These are phyloP conservation scores for Aspergillus floridensis DNA, from an alignment of 2,329 filamentous ascomycete species.

Conservation along the genomic window DNA sequence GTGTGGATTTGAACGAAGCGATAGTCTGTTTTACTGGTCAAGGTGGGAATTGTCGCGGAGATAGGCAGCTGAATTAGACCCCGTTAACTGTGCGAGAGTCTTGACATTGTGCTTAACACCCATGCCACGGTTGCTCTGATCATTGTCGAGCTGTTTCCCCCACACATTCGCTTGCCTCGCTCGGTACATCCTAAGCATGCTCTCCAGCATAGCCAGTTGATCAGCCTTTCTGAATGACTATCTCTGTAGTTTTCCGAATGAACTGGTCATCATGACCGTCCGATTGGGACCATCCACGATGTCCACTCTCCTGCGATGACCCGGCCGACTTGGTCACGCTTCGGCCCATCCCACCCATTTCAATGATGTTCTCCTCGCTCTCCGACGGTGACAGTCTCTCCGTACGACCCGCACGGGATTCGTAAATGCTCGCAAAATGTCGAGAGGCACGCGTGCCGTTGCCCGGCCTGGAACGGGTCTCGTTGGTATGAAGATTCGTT, in stretches of 20 bases:
- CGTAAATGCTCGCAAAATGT: neutral
- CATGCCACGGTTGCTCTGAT: too few relatives aligned
- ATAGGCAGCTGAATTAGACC: too few relatives aligned
- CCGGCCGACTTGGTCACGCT: neutral
- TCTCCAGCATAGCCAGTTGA: neutral
- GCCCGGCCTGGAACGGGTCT: neutral
- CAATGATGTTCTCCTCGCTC: constrained; percentile 6
- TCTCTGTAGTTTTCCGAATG: constrained; percentile 1
- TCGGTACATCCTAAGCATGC: neutral
- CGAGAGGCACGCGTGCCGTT: neutral
- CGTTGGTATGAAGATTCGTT: neutral
- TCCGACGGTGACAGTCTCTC: neutral
- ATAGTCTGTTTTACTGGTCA: too few relatives aligned
- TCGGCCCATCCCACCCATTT: neutral
- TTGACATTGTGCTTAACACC: too few relatives aligned
- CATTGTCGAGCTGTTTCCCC: neutral
- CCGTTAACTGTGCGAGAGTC: too few relatives aligned
- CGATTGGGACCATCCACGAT: neutral
- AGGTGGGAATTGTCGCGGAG: too few relatives aligned
- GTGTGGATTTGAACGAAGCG: too few relatives aligned
- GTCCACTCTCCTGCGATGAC: neutral
- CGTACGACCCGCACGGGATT: neutral
- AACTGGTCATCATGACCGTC: neutral
- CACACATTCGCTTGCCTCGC: neutral
- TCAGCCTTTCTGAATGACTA: constrained; percentile 1